Conservation (phyloP, 2,329 filamentous ascomycete genomes). For the Apiospora koreana region DNA sequence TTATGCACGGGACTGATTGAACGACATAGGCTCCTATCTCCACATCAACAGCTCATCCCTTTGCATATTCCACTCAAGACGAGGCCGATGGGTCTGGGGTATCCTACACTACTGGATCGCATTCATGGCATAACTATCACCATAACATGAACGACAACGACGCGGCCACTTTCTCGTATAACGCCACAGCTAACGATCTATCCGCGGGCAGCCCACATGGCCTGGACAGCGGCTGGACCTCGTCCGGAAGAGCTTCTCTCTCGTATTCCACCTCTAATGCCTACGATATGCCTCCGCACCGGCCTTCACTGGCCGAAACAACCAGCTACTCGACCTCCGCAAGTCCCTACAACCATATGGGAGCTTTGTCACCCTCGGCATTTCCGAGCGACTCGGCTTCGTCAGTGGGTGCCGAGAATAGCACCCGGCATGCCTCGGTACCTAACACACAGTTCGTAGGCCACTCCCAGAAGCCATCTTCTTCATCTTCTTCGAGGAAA, state of each 20-base stretch:
- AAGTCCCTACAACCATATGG: background rate
- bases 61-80: background rate
- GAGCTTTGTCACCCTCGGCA: constrained; percentile 2
- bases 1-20: background rate
- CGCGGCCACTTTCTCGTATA: background rate
- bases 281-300: background rate
- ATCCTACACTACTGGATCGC: background rate
- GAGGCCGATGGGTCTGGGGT: background rate
- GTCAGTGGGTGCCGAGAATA: background rate
- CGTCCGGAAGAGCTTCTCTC: background rate
- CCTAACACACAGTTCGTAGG: background rate
- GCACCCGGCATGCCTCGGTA: background rate
- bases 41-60: background rate
- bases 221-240: background rate
- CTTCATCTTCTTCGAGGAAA: constrained; percentile 6
- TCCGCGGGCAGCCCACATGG: background rate
- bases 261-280: background rate
- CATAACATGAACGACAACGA: background rate
- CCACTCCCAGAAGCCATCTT: background rate
- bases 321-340: background rate
- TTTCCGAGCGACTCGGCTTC: constrained; percentile 6
- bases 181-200: background rate
- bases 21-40: background rate
- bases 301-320: background rate
- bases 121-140: constrained; percentile 6